Percentiles rank a stretch among this genome's conserved stretches.
phyloP scores from a whole-genome alignment of 441 rosid genomes.

The Kokia cookei region DNA sequence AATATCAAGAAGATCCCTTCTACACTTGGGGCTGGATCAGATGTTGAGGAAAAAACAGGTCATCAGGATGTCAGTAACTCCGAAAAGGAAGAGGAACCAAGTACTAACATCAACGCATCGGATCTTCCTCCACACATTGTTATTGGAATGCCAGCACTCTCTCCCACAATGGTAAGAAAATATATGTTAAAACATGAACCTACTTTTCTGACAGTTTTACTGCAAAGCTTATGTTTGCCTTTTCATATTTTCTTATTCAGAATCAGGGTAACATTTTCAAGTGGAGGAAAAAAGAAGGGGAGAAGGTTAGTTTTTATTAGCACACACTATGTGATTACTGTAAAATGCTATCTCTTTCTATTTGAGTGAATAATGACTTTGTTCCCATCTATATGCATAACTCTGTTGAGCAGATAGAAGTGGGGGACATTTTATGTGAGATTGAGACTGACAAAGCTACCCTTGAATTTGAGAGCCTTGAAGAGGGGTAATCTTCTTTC shows the following conservation, averaged over 20 bases:
- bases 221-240: slow-evolving; percentile 15
- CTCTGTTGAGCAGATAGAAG: slow-evolving; percentile 70
- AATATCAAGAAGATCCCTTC: slow-evolving; percentile 66
- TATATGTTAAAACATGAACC: slow-evolving; percentile 12
- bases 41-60: slow-evolving; percentile 38
- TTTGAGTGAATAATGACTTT: slow-evolving; percentile 4
- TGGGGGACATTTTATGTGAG: slow-evolving; percentile 93
- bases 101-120: slow-evolving; percentile 29
- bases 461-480: slow-evolving; percentile 91
- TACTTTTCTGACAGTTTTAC: slow-evolving; percentile 8
- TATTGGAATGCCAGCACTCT: slow-evolving; percentile 94
- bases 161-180: slow-evolving; percentile 88
- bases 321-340: neutral
- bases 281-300: slow-evolving; percentile 97
- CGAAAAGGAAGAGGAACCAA: slow-evolving; percentile 31
- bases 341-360: slow-evolving; percentile 1
- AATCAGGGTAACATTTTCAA: slow-evolving; percentile 83
- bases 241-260: slow-evolving; percentile 36
- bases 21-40: slow-evolving; percentile 37
- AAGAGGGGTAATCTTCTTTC: slow-evolving; percentile 73
- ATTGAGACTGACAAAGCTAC: slow-evolving; percentile 99
- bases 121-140: slow-evolving; percentile 80
- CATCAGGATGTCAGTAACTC: slow-evolving; percentile 32
- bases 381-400: slow-evolving; percentile 14
- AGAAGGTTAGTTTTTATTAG: slow-evolving; percentile 55